Conservation (phyloP, 2,329 filamentous ascomycete genomes). For the Monosporascus sp. region DNA sequence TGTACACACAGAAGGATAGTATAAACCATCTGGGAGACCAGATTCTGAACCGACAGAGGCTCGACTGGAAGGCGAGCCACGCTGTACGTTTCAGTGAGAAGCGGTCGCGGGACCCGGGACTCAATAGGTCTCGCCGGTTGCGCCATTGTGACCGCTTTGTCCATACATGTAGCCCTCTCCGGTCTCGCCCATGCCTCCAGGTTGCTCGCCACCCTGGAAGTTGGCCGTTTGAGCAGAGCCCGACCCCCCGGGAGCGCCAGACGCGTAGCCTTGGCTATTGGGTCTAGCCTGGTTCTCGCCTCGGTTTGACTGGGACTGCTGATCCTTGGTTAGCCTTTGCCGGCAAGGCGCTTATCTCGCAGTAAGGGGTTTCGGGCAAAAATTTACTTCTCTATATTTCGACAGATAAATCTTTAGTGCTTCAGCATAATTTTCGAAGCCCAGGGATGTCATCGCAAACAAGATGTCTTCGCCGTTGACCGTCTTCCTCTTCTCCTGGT, state of each 20-base stretch:
- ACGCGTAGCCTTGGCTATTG: conserved; percentile 47
- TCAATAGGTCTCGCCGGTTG: conserved; percentile 49
- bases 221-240: conserved; percentile 13
- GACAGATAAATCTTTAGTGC: conserved; percentile 96
- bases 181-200: conserved; percentile 37
- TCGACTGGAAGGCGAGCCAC: conserved; percentile 1
- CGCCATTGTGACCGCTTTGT: conserved; percentile 53
- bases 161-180: conserved; percentile 47
- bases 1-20: conserved; percentile 27
- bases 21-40: conserved; percentile 14
- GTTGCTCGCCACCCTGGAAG: conserved; percentile 40
- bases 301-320: conserved; percentile 74
- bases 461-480: conserved; percentile 98
- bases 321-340: conserved; percentile 30
- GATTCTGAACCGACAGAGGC: conserved; percentile 4
- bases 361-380: conserved; percentile 3
- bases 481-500: conserved; percentile 98
- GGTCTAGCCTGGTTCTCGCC: conserved; percentile 50
- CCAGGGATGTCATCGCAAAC: conserved; percentile 97
- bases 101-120: conserved; percentile 11
- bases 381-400: conserved; percentile 91
- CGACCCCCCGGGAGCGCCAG: conserved; percentile 34
- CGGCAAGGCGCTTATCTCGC: conserved; percentile 2
- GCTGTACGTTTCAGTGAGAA: background rate
- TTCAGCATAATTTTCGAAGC: conserved; percentile 98